These are phyloP conservation scores for Arctostaphylos glauca DNA, from an alignment of 148 eudicot species.

Conservation along the genomic window DNA sequence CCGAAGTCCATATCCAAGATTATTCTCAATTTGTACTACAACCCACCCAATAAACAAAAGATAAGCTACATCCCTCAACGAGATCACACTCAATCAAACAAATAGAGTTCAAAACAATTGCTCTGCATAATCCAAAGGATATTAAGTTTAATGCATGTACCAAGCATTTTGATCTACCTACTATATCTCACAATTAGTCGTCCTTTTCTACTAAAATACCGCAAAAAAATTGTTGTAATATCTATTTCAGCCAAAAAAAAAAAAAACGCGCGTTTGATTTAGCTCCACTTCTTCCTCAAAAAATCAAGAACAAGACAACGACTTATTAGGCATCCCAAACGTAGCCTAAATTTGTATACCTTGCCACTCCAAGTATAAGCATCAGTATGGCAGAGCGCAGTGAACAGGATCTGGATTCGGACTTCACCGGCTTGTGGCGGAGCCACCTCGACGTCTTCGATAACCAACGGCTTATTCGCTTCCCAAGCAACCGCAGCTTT, in stretches of 20 bases:
- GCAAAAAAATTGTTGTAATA: neutral
- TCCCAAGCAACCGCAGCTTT: slow-evolving; percentile 99
- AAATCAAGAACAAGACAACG: neutral
- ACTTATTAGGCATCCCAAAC: neutral
- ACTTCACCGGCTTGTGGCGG: slow-evolving; percentile 99
- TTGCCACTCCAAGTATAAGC: slow-evolving; percentile 99
- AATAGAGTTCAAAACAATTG: neutral
- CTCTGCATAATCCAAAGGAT: neutral
- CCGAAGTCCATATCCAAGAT: neutral
- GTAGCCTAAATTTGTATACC: slow-evolving; percentile 34
- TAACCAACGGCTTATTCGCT: slow-evolving; percentile 80
- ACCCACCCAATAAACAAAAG: neutral
- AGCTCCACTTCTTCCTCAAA: no score
- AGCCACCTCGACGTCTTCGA: slow-evolving; percentile 93
- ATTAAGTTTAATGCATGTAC: neutral
- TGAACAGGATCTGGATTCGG: slow-evolving; percentile 70
- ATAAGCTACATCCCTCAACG: neutral
- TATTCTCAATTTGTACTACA: neutral
- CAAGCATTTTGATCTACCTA: neutral
- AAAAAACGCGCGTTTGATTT: no score
- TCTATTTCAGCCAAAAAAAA: neutral
- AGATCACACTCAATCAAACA: neutral
- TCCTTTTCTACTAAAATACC: neutral
- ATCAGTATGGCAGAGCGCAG: slow-evolving; percentile 98
- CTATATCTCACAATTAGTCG: neutral